Percentiles rank a stretch among this genome's conserved stretches.
Evolutionary conservation across 2,329 filamentous ascomycete genomes (phyloP).

Genomic region (Emericellopsis atlantica): DNA sequence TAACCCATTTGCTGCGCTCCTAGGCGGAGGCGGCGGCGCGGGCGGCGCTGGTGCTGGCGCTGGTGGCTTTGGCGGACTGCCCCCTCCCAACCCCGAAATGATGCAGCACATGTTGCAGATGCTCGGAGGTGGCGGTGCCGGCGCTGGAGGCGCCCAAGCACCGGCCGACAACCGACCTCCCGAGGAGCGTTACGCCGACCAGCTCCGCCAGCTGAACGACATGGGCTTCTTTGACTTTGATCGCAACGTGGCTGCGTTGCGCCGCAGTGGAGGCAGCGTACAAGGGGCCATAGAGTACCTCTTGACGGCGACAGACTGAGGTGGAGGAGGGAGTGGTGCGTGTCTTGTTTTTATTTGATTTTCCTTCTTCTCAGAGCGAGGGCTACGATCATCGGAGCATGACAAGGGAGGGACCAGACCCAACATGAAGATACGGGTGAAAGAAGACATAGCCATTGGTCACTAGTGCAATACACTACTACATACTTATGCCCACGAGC

Average conservation of each 20-base stretch:
- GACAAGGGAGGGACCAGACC: no score
- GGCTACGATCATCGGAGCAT: no score
- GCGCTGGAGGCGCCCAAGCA: constrained; percentile 27
- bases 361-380: no score
- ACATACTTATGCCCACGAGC: background rate
- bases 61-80: constrained; percentile 21
- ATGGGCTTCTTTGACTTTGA: constrained; percentile 99
- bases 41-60: constrained; percentile 14
- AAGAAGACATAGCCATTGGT: no score
- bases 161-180: constrained; percentile 77
- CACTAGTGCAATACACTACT: background rate
- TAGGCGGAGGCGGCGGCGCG: constrained; percentile 22
- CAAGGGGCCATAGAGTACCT: constrained; percentile 81
- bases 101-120: constrained; percentile 42
- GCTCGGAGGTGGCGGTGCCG: constrained; percentile 18
- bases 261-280: constrained; percentile 83
- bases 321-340: background rate
- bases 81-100: constrained; percentile 32
- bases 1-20: constrained; percentile 60
- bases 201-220: constrained; percentile 87
- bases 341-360: no score
- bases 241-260: constrained; percentile 74
- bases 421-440: no score
- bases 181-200: constrained; percentile 84
- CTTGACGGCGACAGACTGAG: constrained; percentile 23